A percentile compares a stretch with the other conserved stretches of the same genome.
Evolutionary conservation across 2,329 filamentous ascomycete genomes (phyloP).

Genomic region (Colletotrichum sp.): DNA sequence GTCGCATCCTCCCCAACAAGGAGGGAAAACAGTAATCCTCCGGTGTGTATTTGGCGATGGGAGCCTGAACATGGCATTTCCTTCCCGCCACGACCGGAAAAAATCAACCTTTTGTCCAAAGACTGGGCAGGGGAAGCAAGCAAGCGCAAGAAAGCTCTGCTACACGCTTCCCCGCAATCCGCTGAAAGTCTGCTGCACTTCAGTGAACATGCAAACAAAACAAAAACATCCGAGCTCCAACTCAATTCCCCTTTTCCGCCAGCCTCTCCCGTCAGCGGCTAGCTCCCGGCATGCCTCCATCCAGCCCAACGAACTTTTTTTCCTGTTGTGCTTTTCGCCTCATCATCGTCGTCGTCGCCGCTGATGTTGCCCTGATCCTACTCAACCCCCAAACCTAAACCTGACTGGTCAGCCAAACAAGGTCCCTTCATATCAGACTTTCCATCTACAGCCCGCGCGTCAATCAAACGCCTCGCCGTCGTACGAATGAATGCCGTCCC

Average conservation of each 20-base stretch:
- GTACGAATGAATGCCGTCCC: neutral
- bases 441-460: neutral
- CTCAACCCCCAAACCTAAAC: neutral
- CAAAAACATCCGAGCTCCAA: neutral
- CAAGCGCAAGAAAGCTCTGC: neutral
- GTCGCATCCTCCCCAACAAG: neutral
- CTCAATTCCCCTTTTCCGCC: neutral
- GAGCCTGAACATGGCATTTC: neutral
- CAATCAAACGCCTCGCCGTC: neutral
- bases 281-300: neutral
- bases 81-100: neutral
- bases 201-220: neutral
- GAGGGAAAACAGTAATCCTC: neutral
- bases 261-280: neutral
- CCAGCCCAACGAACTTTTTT: neutral
- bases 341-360: neutral
- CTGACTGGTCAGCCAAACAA: neutral
- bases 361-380: neutral
- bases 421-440: neutral
- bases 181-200: neutral
- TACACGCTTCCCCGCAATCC: neutral
- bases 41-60: neutral
- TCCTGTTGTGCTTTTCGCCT: neutral
- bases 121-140: neutral
- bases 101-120: neutral